Conservation (phyloP, 352 stramenopile species). For the Globisporangium orthogonon region DNA sequence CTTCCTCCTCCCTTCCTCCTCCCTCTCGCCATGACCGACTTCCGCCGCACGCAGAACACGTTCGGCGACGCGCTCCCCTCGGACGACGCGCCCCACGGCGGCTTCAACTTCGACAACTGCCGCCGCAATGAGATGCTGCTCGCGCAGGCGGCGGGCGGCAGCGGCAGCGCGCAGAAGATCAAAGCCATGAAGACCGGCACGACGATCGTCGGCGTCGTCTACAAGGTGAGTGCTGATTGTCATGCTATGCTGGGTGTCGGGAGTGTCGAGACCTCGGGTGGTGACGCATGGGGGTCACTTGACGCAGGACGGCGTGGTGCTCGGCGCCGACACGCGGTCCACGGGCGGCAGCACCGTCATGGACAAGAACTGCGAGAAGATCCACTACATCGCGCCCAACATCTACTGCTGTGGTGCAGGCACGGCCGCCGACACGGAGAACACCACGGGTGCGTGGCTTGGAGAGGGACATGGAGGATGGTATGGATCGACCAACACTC, state of each 20-base stretch:
- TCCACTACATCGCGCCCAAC: conserved; percentile 99
- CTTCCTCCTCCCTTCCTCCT: background rate
- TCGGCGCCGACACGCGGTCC: conserved; percentile 96
- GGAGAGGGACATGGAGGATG: background rate
- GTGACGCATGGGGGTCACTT: background rate
- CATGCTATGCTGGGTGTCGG: too few relatives aligned
- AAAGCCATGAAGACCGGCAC: conserved; percentile 94
- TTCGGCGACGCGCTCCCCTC: conserved; percentile 65
- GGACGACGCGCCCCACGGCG: conserved; percentile 49
- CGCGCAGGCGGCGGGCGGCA: conserved; percentile 18
- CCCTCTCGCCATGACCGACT: conserved; percentile 58
- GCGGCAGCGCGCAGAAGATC: conserved; percentile 39
- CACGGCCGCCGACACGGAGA: conserved; percentile 97
- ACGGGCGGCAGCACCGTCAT: conserved; percentile 94
- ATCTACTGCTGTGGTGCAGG: conserved; percentile 98
- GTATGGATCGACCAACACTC: too few relatives aligned
- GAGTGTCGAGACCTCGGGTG: too few relatives aligned
- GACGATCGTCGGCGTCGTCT: conserved; percentile 96
- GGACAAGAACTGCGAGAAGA: conserved; percentile 99
- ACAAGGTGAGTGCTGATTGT: conserved; percentile 44
- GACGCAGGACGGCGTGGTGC: conserved; percentile 89
- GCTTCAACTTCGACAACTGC: conserved; percentile 93
- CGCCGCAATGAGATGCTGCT: conserved; percentile 90
- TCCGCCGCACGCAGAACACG: conserved; percentile 75
- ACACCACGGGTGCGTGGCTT: conserved; percentile 43